Conservation (phyloP, 495 filamentous ascomycete species). For the Filosporella fistucella region DNA sequence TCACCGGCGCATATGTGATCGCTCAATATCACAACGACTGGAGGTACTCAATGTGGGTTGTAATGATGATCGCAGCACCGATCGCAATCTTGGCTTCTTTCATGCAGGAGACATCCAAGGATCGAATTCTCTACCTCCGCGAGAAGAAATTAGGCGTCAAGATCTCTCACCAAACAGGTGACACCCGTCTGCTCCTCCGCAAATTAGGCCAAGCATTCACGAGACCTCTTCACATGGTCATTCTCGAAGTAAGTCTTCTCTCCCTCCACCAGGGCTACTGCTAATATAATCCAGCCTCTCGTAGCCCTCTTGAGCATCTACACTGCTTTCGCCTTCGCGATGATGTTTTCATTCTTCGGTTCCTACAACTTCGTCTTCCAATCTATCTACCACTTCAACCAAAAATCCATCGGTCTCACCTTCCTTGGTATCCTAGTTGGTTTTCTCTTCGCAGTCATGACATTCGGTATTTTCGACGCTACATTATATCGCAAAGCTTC, state of each 20-base stretch:
- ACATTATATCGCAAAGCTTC: constrained; percentile 14
- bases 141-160: constrained; percentile 12
- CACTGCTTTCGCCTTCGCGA: constrained; percentile 21
- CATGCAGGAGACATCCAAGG: constrained; percentile 18
- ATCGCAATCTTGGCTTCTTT: constrained; percentile 8
- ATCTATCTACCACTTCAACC: constrained; percentile 21
- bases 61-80: constrained; percentile 42
- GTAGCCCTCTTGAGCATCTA: constrained; percentile 17
- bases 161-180: constrained; percentile 8
- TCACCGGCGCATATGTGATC: constrained; percentile 63
- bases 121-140: constrained; percentile 12
- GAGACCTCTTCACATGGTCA: constrained; percentile 12
- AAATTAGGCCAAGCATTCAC: constrained; percentile 9
- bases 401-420: constrained; percentile 19
- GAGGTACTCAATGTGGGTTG: constrained; percentile 66
- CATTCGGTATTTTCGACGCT: constrained; percentile 17
- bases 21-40: constrained; percentile 54
- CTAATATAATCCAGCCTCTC: constrained; percentile 12
- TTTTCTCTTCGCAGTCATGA: constrained; percentile 13
- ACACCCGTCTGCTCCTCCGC: constrained; percentile 7
- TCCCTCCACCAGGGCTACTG: not conserved
- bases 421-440: constrained; percentile 20
- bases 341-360: constrained; percentile 23
- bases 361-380: constrained; percentile 23
- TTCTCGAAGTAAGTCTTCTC: constrained; percentile 3